A percentile compares a stretch with the other conserved stretches of the same genome.
Conservation (phyloP, 768 basidiomycete species). For the Artomyces pyxidatus region DNA sequence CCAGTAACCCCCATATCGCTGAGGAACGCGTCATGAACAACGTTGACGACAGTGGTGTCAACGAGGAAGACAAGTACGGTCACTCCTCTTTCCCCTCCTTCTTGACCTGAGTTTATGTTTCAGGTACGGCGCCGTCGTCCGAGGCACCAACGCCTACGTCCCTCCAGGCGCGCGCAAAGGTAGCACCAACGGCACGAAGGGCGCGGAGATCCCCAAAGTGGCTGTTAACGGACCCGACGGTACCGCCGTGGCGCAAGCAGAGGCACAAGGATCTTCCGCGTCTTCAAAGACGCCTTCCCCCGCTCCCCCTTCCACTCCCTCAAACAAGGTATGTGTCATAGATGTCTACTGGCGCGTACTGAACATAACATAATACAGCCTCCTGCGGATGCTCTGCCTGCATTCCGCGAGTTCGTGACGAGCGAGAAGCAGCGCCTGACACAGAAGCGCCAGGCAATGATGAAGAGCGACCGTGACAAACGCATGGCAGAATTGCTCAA, state of each 20-base stretch:
- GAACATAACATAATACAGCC: conserved; percentile 36
- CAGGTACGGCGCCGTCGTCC: conserved; percentile 90
- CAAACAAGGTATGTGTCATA: conserved; percentile 46
- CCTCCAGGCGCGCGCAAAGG: conserved; percentile 82
- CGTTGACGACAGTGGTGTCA: conserved; percentile 55
- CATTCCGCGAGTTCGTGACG: conserved; percentile 89
- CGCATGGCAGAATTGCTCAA: conserved; percentile 88
- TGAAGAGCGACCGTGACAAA: conserved; percentile 92
- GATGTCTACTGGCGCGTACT: not conserved
- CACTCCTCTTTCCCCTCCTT: conserved; percentile 12
- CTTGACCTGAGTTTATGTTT: conserved; percentile 19
- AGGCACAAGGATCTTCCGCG: conserved; percentile 34
- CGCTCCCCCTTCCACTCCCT: conserved; percentile 40
- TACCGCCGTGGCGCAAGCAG: conserved; percentile 30
- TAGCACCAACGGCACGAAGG: conserved; percentile 20
- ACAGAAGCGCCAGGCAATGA: conserved; percentile 82
- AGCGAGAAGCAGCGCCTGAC: conserved; percentile 85
- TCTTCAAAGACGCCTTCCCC: conserved; percentile 60
- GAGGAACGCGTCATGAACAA: conserved; percentile 69
- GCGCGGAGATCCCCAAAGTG: conserved; percentile 59
- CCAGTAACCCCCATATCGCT: conserved; percentile 77
- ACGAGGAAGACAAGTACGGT: conserved; percentile 94
- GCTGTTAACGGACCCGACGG: conserved; percentile 77
- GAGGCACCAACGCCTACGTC: conserved; percentile 83
- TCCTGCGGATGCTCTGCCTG: conserved; percentile 67